Percentiles rank a stretch among this genome's conserved stretches.
Conservation (phyloP, 176 grass and related monocot genomes). For the Oryza nivara region DNA sequence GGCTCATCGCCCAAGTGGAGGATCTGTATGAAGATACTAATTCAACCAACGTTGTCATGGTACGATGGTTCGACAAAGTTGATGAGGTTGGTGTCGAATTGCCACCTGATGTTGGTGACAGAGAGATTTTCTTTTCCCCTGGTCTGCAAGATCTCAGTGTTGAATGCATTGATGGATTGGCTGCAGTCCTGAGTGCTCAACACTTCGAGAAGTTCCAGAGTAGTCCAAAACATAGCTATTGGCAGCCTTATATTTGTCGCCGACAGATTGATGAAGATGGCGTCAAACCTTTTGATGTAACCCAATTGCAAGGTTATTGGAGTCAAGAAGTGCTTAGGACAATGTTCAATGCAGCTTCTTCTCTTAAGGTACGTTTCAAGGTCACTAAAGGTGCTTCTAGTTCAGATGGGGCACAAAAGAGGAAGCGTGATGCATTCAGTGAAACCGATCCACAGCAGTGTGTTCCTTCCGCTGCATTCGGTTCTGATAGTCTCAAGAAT, state of each 20-base stretch:
- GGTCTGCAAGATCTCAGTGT: conserved; percentile 89
- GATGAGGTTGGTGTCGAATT: conserved; percentile 76
- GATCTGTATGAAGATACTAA: conserved; percentile 86
- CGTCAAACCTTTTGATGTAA: conserved; percentile 77
- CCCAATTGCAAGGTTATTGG: conserved; percentile 90
- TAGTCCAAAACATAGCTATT: conserved; percentile 33
- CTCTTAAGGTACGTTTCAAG: conserved; percentile 79
- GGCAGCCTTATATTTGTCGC: conserved; percentile 74
- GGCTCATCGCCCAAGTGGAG: conserved; percentile 87
- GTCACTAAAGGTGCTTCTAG: conserved; percentile 46
- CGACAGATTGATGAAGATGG: conserved; percentile 69
- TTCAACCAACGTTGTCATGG: conserved; percentile 70
- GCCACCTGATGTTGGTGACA: conserved; percentile 57
- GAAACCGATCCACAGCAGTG: conserved; percentile 6
- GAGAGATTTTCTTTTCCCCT: conserved; percentile 86
- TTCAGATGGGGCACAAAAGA: conserved; percentile 57
- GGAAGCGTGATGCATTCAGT: conserved; percentile 39
- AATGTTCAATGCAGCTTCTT: conserved; percentile 62
- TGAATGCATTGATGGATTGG: conserved; percentile 96
- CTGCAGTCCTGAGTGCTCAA: conserved; percentile 70
- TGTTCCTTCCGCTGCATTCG: conserved; percentile 19
- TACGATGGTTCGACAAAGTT: conserved; percentile 89
- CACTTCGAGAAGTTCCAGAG: conserved; percentile 82
- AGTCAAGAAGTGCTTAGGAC: conserved; percentile 77
- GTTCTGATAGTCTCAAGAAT: conserved; percentile 35